phyloP scores from a whole-genome alignment of 257 asterid genomes.

The Solanum chilense region DNA sequence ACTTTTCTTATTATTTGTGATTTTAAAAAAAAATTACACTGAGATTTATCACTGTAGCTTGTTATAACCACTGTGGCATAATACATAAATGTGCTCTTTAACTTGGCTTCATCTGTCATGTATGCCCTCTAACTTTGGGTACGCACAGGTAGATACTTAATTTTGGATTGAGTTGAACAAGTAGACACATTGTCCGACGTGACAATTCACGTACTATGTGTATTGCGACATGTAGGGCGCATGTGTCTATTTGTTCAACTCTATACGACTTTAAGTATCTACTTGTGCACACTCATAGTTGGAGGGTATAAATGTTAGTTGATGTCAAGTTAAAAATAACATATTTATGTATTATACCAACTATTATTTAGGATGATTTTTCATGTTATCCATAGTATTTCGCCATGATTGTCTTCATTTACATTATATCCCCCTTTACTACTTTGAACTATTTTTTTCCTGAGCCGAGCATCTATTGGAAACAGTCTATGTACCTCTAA shows the following conservation, averaged over 20 bases:
- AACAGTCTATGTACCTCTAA: neutral
- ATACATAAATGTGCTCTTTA: neutral
- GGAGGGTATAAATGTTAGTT: neutral
- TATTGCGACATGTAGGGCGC: neutral
- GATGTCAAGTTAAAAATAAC: neutral
- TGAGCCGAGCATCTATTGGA: neutral
- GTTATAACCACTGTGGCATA: neutral
- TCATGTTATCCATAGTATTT: neutral
- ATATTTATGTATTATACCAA: too few species aligned
- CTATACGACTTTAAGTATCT: too few species aligned
- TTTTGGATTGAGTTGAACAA: neutral
- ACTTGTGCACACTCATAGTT: neutral
- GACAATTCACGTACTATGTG: neutral
- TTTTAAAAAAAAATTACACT: too few species aligned
- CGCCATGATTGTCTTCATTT: neutral
- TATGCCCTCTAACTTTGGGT: neutral
- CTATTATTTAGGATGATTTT: neutral
- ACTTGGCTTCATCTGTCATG: neutral
- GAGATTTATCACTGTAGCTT: neutral
- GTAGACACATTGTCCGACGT: neutral
- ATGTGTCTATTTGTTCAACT: neutral
- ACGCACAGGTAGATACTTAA: neutral
- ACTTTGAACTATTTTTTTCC: neutral
- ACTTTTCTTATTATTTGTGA: neutral
- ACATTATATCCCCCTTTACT: neutral